phyloP scores from a whole-genome alignment of 495 filamentous ascomycete genomes.

The Articulospora tetracladia region DNA sequence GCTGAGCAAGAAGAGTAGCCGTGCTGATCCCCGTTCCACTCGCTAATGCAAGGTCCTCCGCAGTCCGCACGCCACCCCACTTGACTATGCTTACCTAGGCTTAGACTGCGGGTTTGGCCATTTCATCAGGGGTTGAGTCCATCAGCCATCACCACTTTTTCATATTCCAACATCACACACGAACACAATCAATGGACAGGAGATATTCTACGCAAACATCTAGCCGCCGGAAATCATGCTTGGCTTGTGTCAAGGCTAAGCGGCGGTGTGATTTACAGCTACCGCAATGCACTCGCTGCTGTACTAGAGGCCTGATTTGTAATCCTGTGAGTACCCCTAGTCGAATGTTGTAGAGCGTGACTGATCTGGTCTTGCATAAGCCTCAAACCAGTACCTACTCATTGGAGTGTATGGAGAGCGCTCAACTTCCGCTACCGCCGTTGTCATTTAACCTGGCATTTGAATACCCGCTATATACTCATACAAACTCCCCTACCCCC shows the following conservation, averaged over 20 bases:
- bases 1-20: too few relatives aligned
- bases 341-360: too few relatives aligned
- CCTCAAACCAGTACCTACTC: too few relatives aligned
- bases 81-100: background rate
- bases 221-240: conserved; percentile 14
- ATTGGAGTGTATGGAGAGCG: too few relatives aligned
- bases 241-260: conserved; percentile 13
- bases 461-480: background rate
- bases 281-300: conserved; percentile 9
- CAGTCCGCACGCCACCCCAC: background rate
- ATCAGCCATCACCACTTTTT: background rate
- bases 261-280: conserved; percentile 17
- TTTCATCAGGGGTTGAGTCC: background rate
- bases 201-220: background rate
- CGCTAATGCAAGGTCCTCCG: background rate
- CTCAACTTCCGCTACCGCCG: too few relatives aligned
- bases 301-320: conserved; percentile 7
- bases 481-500: background rate
- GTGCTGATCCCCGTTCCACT: too few relatives aligned
- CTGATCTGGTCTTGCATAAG: too few relatives aligned
- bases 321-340: conserved; percentile 5
- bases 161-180: too few relatives aligned
- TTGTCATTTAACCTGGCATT: background rate
- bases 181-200: background rate
- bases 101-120: background rate